These are phyloP conservation scores for Sporisorium graminicola DNA, from an alignment of 1,284 basidiomycete genomes.

Conservation along the genomic window DNA sequence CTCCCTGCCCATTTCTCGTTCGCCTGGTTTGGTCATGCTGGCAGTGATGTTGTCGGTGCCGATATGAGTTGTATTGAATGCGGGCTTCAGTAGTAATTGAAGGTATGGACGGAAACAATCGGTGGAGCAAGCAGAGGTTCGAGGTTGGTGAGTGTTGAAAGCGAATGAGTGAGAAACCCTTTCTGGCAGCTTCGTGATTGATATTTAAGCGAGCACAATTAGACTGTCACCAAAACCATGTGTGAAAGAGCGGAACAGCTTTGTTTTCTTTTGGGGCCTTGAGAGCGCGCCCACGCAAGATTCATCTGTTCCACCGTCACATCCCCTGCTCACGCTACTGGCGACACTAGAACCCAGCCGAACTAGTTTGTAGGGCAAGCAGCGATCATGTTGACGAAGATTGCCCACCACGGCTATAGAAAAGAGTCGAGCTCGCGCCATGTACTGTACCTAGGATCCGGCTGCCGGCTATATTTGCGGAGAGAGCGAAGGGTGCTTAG, in stretches of 20 bases:
- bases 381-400: not conserved
- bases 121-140: not conserved
- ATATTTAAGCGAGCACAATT: not conserved
- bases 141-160: not conserved
- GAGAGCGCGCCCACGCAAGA: not conserved
- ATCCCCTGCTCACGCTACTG: too few species aligned
- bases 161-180: not conserved
- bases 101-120: not conserved
- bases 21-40: constrained; percentile 34
- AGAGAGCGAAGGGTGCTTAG: not conserved
- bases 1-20: constrained; percentile 49
- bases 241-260: not conserved
- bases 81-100: not conserved
- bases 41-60: not conserved
- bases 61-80: too few species aligned
- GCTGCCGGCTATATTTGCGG: constrained; percentile 8
- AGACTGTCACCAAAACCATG: not conserved
- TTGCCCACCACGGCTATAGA: not conserved
- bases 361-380: not conserved
- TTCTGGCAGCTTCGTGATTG: not conserved
- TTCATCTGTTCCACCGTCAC: too few species aligned
- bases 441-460: not conserved
- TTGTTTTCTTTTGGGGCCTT: not conserved
- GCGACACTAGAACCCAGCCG: too few species aligned
- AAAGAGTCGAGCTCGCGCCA: not conserved